A percentile compares a stretch with the other conserved stretches of the same genome.
Conservation (phyloP, 2,329 filamentous ascomycete species). For the Chaetomiaceae sp. region DNA sequence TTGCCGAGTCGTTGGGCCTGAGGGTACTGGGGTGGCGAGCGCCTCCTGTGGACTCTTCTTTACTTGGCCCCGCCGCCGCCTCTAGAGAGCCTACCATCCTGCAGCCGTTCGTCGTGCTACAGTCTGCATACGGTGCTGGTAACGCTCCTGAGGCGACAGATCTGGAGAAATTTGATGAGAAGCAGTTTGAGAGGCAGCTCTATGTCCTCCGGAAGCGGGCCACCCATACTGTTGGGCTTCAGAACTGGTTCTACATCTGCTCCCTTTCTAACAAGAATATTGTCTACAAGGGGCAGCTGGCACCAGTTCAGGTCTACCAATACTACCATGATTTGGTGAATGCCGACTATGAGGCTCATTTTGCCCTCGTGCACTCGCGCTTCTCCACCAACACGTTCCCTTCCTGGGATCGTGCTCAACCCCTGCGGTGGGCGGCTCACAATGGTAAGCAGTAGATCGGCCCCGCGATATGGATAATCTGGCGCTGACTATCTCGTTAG, state of each 20-base stretch:
- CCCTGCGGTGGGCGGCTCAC: conserved; percentile 92
- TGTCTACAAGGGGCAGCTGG: conserved; percentile 95
- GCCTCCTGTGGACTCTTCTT: conserved; percentile 86
- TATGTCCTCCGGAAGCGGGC: conserved; percentile 93
- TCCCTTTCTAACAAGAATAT: conserved; percentile 97
- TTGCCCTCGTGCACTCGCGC: conserved; percentile 92
- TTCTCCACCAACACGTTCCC: conserved; percentile 99
- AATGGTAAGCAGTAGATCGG: conserved; percentile 60
- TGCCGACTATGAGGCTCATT: conserved; percentile 95
- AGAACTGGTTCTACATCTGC: conserved; percentile 99
- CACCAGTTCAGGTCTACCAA: conserved; percentile 92
- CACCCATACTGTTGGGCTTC: conserved; percentile 88
- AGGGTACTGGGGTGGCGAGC: conserved; percentile 94
- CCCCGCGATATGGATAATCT: neutral
- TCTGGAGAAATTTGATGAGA: conserved; percentile 74
- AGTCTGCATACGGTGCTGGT: conserved; percentile 77
- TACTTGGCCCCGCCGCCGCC: conserved; percentile 86
- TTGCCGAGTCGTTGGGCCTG: conserved; percentile 81
- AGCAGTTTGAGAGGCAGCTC: conserved; percentile 85
- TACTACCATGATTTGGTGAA: conserved; percentile 97
- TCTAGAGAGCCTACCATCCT: conserved; percentile 93
- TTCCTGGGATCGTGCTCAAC: conserved; percentile 96
- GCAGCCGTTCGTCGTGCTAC: conserved; percentile 90
- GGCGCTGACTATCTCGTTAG: conserved; percentile 33
- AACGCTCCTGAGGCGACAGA: conserved; percentile 75